Base-by-base conservation (phyloP, 2,329 filamentous ascomycete species). In the Tolypocladium tundrense region DNA sequence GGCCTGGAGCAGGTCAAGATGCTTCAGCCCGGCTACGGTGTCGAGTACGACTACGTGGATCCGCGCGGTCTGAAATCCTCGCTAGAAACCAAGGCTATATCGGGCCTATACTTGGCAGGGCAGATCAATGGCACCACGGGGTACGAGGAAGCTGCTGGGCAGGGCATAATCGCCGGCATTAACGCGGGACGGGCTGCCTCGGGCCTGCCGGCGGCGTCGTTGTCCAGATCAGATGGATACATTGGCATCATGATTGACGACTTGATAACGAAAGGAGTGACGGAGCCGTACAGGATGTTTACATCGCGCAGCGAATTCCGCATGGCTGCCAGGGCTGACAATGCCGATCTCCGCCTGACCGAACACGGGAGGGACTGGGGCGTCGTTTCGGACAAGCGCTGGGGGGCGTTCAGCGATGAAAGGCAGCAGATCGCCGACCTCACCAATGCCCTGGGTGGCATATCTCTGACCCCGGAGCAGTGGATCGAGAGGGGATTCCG, bases 221-320 rank as follows among this genome's bases (percentile, higher is more conserved):
- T 99, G 37, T 86, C 86, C 9, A 83, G 94, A 62, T 87, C 88
- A 1, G 93, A 99, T 71, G 91, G 91, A 14, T 99, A 97, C 72
- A 97, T 99, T 67, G 94, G 94, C 64, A 88, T 99, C 74, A 96
- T 99, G 91, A 92, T 99, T 66, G 94, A 99, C 72, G 94, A 99
- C 70, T 84, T 99, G 42, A 87, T 96, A 68, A 97, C 93, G 27
- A 97, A 97, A 73, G 94, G 94, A 53, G 94, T 99, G 37, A 92
- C 89, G 2, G 94, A 99, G 69, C 94, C 94, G 1, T 99, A 99
- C 73, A 86, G 94, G 64, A 97, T 99, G 92, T 99, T 99, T 76
- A 99, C 94, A 2, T 89, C 90, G 7, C 86, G 94, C 62, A 96
- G 89, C 74, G 94, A 99, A 75, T 99, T 95, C 73, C 89, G 94